phyloP scores from a whole-genome alignment of 129 eudicot species.

The Lactuca sativa region DNA sequence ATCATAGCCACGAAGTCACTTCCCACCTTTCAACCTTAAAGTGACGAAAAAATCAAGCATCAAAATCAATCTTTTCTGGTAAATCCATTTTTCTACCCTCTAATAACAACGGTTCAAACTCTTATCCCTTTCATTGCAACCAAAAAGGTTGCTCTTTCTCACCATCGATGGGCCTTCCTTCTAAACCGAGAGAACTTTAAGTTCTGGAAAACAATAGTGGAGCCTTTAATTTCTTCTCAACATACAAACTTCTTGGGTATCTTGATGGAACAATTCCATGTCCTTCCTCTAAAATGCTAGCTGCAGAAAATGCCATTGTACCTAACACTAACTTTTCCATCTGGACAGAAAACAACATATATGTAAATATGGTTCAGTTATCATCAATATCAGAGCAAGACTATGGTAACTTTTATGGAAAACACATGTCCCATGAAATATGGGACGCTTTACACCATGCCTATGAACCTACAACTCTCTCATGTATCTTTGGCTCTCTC shows the following conservation, averaged over 20 bases:
- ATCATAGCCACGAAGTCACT: too few species aligned
- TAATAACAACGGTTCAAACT: neutral
- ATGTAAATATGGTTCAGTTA: neutral
- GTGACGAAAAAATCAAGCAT: too few species aligned
- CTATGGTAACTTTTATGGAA: neutral
- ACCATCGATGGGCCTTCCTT: neutral
- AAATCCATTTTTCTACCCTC: too few species aligned
- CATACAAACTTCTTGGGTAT: neutral
- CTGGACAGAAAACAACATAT: neutral
- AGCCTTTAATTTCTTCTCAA: neutral
- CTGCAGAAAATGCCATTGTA: neutral
- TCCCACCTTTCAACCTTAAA: too few species aligned
- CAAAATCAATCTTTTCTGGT: too few species aligned
- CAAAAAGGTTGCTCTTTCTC: neutral
- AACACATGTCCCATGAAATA: neutral
- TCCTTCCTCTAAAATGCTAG: neutral
- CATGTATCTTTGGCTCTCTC: too few species aligned
- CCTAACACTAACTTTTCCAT: neutral
- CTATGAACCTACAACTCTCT: neutral
- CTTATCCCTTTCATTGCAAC: neutral
- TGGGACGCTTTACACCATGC: neutral
- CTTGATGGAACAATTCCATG: neutral
- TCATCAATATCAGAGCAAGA: neutral
- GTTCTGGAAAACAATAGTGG: conserved; percentile 6
- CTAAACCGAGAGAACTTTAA: neutral